A percentile compares a stretch with the other conserved stretches of the same genome.
Conservation (phyloP, 208 protist species). For the Crithidia fasciculata region DNA sequence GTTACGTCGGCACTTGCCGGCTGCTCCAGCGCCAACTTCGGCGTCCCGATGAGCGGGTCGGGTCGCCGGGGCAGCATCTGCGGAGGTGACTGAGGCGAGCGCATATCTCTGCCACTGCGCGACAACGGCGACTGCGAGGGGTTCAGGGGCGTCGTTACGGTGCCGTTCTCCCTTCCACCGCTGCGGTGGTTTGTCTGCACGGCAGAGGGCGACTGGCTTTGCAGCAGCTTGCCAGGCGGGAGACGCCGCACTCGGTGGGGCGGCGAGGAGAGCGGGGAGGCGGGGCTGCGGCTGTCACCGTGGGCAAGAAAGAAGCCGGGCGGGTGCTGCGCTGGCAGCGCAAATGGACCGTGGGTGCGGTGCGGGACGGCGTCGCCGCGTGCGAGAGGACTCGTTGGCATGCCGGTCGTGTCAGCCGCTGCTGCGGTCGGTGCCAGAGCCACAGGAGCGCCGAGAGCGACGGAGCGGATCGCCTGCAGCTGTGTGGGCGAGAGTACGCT, state of each 20-base stretch:
- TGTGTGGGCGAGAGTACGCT: neutral
- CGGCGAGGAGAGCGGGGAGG: conserved; percentile 1
- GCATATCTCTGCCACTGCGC: neutral
- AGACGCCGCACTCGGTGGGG: neutral
- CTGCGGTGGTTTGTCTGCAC: conserved; percentile 7
- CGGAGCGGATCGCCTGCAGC: neutral
- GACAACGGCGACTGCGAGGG: neutral
- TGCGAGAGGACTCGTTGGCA: neutral
- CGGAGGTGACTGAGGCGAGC: conserved; percentile 10
- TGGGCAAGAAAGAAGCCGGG: conserved; percentile 9
- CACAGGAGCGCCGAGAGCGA: neutral
- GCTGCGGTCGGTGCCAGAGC: neutral
- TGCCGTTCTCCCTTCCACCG: neutral
- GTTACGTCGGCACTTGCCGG: neutral
- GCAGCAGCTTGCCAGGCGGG: neutral
- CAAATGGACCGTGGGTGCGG: conserved; percentile 20
- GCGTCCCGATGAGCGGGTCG: conserved; percentile 11
- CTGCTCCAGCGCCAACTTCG: conserved; percentile 13
- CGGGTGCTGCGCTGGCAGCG: conserved; percentile 16
- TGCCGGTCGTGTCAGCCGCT: neutral
- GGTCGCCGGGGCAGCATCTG: conserved; percentile 22
- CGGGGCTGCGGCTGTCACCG: neutral
- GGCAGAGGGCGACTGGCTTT: neutral
- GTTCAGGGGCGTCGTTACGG: neutral
- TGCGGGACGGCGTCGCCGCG: conserved; percentile 3